Conservation (phyloP, 306 rosid genomes). For the Coriaria nepalensis region DNA sequence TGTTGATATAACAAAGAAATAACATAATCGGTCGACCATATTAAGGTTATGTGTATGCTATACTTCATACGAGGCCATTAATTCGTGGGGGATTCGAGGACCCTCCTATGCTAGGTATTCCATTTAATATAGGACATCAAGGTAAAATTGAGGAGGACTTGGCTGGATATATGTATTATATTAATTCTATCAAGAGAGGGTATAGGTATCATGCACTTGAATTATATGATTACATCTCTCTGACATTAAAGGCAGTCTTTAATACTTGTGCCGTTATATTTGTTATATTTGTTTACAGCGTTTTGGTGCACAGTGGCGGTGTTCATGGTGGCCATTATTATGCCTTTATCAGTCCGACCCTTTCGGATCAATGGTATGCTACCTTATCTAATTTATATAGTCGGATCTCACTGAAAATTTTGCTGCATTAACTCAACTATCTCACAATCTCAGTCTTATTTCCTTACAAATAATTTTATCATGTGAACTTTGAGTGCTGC, state of each 20-base stretch:
- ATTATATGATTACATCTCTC: neutral
- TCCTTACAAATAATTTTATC: neutral
- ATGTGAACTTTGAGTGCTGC: neutral
- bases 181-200: no score
- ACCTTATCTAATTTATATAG: neutral
- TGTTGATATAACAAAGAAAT: no score
- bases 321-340: constrained; percentile 99
- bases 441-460: neutral
- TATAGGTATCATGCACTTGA: no score
- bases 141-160: no score
- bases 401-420: no score
- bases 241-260: constrained; percentile 1
- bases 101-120: no score
- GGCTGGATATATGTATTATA: no score
- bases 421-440: neutral
- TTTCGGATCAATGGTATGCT: constrained; percentile 80
- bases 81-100: no score
- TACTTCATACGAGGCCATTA: no score
- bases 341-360: constrained; percentile 95
- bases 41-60: no score
- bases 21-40: no score
- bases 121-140: no score
- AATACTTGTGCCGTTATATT: constrained; percentile 13
- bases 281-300: constrained; percentile 35
- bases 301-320: constrained; percentile 98